Conservation (phyloP, 2,329 filamentous ascomycete species). For the Sarocladium oryzae region DNA sequence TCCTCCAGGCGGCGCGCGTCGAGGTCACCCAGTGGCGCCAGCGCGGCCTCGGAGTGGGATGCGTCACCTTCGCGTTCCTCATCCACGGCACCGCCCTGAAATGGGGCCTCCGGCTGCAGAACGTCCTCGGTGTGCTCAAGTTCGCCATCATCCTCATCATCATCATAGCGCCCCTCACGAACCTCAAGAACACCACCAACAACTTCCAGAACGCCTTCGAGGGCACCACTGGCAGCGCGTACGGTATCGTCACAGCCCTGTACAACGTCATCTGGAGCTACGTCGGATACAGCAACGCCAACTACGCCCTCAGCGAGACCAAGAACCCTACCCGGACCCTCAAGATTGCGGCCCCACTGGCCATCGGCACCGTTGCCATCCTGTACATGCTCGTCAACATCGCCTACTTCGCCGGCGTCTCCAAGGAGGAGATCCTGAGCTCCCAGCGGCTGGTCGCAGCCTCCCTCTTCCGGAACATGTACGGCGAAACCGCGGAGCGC, state of each 20-base stretch:
- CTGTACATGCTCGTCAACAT: slow-evolving; percentile 64
- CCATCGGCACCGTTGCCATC: slow-evolving; percentile 49
- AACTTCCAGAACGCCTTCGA: slow-evolving; percentile 60
- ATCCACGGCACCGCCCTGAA: slow-evolving; percentile 59
- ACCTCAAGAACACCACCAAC: slow-evolving; percentile 51
- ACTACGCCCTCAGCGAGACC: slow-evolving; percentile 60
- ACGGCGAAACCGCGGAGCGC: slow-evolving; percentile 46
- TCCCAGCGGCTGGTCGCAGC: slow-evolving; percentile 47
- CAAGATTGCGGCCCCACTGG: slow-evolving; percentile 57
- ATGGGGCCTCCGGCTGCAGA: slow-evolving; percentile 62
- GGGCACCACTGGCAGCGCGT: slow-evolving; percentile 59
- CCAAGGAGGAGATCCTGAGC: slow-evolving; percentile 45
- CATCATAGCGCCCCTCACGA: slow-evolving; percentile 55
- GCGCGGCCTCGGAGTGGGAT: slow-evolving; percentile 58
- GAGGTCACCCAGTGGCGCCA: slow-evolving; percentile 62
- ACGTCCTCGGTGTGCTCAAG: slow-evolving; percentile 59
- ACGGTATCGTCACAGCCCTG: slow-evolving; percentile 61
- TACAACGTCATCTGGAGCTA: slow-evolving; percentile 70
- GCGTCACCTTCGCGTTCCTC: slow-evolving; percentile 57
- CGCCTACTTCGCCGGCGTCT: slow-evolving; percentile 56
- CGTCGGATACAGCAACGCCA: slow-evolving; percentile 62
- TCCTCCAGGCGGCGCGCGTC: slow-evolving; percentile 57
- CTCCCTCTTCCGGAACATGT: slow-evolving; percentile 50
- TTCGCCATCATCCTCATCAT: slow-evolving; percentile 60
- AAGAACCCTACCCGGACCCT: slow-evolving; percentile 59